phyloP scores from a whole-genome alignment of 495 filamentous ascomycete species.

The Aspergillus egyptiacus region DNA sequence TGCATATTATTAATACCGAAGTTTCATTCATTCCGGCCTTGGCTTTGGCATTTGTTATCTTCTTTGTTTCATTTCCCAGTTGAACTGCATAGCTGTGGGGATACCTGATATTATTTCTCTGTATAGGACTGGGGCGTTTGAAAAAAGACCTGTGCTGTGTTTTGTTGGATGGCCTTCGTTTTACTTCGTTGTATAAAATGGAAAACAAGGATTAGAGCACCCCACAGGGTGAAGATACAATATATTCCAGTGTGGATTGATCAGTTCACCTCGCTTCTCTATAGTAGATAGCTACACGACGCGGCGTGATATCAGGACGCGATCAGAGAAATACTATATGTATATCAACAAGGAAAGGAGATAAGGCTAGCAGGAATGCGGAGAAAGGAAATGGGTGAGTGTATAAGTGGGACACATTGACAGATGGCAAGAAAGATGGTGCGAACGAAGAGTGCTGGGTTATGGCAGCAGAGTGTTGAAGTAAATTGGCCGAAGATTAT shows the following conservation, averaged over 20 bases:
- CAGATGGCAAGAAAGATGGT: neutral
- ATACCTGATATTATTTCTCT: too few species aligned
- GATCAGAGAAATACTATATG: conserved; percentile 6
- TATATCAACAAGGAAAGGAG: conserved; percentile 13
- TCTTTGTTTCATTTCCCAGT: neutral
- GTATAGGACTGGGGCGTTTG: too few species aligned
- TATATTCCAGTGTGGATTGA: neutral
- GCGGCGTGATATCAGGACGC: neutral
- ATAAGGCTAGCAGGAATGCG: neutral
- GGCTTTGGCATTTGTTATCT: neutral
- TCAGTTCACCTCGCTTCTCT: neutral
- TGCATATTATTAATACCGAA: neutral
- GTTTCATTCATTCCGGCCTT: neutral
- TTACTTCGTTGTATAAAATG: neutral
- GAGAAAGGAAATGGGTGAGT: neutral
- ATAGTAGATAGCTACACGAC: conserved; percentile 2
- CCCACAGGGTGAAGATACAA: neutral
- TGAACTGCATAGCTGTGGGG: too few species aligned
- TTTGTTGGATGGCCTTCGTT: neutral
- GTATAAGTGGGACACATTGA: neutral
- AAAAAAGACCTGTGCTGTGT: too few species aligned
- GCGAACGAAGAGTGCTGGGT: conserved; percentile 6
- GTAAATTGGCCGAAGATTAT: conserved; percentile 23
- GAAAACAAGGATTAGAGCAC: neutral
- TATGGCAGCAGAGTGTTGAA: neutral